Conservation (phyloP, 2,329 filamentous ascomycete genomes). For the Penicillium sp. region DNA sequence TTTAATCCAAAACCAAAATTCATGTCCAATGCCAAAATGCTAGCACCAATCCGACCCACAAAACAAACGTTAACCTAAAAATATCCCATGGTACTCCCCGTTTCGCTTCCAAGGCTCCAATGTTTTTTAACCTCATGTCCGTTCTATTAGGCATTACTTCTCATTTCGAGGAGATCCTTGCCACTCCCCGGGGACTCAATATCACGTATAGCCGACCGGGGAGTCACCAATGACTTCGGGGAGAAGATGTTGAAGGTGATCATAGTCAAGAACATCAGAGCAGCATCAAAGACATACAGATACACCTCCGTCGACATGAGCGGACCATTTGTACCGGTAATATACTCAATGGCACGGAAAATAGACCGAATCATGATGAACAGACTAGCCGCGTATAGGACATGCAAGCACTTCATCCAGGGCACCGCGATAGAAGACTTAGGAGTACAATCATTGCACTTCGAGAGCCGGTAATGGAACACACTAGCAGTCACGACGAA, state of each 20-base stretch:
- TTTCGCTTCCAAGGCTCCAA: background rate
- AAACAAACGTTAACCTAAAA: background rate
- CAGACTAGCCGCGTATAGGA: conserved; percentile 20
- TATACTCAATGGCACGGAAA: conserved; percentile 31
- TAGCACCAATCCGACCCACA: background rate
- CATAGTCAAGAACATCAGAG: conserved; percentile 24
- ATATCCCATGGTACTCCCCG: background rate
- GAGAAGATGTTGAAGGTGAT: background rate
- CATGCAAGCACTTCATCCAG: background rate
- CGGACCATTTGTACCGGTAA: conserved; percentile 26
- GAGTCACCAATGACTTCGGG: background rate
- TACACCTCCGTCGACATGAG: conserved; percentile 27
- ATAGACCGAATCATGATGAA: conserved; percentile 31
- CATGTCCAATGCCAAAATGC: background rate
- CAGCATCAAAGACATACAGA: conserved; percentile 32
- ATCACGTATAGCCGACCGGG: background rate
- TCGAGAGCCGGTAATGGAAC: conserved; percentile 8
- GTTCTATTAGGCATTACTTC: background rate
- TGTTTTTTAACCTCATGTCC: background rate
- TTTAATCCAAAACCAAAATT: background rate
- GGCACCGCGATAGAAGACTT: background rate
- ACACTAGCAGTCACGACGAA: conserved; percentile 5
- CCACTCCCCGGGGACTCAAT: background rate
- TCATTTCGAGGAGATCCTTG: background rate
- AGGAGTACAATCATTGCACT: background rate